Evolutionary conservation across 192 early-diverging fungal species (phyloP).

Genomic region (Lunasporangiospora selenospora): DNA sequence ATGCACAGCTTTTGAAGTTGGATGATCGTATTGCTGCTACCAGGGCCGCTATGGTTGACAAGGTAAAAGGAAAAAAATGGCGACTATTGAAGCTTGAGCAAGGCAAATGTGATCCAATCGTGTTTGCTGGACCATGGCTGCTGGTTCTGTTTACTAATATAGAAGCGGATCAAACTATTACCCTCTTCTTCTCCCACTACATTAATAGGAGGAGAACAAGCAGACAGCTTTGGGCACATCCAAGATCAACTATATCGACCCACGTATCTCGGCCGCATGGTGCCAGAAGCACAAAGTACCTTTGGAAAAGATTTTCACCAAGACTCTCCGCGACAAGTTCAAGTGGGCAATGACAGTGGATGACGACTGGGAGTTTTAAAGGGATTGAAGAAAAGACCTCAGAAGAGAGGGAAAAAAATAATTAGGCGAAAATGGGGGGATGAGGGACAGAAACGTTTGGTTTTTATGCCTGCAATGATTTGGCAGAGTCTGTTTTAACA

Average conservation of each 20-base stretch:
- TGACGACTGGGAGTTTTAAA: constrained; percentile 62
- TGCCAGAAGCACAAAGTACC: constrained; percentile 89
- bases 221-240: constrained; percentile 95
- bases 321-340: constrained; percentile 93
- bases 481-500: no score
- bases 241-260: constrained; percentile 99
- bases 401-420: no score
- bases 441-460: no score
- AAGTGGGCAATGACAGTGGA: constrained; percentile 90
- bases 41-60: constrained; percentile 82
- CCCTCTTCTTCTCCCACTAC: neutral
- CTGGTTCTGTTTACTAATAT: no score
- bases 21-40: constrained; percentile 75
- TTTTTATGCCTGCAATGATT: no score
- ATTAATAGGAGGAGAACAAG: constrained; percentile 89
- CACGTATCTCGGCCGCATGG: constrained; percentile 95
- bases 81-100: no score
- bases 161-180: no score
- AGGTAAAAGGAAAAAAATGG: no score
- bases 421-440: no score
- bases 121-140: no score
- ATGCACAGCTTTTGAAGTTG: constrained; percentile 74
- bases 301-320: constrained; percentile 91
- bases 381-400: no score
- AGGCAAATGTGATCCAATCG: no score